Base-by-base conservation (phyloP, 371 early-diverging fungal species). In the Mucor circinelloides region DNA sequence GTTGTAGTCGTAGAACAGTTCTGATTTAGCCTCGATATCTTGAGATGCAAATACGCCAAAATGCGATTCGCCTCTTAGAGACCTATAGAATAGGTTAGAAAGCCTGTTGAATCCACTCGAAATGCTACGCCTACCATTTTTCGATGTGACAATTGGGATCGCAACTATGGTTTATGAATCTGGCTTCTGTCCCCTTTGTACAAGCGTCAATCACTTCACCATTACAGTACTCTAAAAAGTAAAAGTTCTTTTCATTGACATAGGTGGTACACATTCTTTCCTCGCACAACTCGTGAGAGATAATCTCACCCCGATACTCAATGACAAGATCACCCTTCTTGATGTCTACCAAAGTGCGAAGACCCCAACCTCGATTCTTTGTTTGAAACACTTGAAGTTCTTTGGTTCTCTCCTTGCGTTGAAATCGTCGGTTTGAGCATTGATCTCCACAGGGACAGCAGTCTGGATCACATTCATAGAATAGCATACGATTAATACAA, bases 111-210 rank as follows among this genome's bases (percentile, higher is more conserved):
- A 60, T n/a, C 52, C 17, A 13, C 10, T 8, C 34, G 38, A 54
- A 5, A 36, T 15, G 21, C n/a, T 65, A 1, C 54, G 23, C 40
- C 65, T 78, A 89, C 94, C 94, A 94, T 79, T 94, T 93, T 67
- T 95, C 94, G 63, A 95, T 93, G 42, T 91, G 93, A 78, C 95
- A 95, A 71, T 97, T 97, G 21, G 97, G 95, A n/a, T 89, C 89
- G 72, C 97, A 97, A 50, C 90, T 86, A 58, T 83, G 83, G 21
- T 83, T 83, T 46, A 83, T 80, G 58, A 83, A 83, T 31, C 83
- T 67, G 19, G 83, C 76, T 28, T 72, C 73, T 3, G 69, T 67
- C 32, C 76, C 76, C 21, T 75, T 75, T 50, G 67, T 57, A 28
- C 73, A 69, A 19, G 76, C 76, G 64, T 75, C 73, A 52, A 75